These are phyloP conservation scores for Euphorbia tirucalli DNA, from an alignment of 345 rosid genomes.

Conservation along the genomic window DNA sequence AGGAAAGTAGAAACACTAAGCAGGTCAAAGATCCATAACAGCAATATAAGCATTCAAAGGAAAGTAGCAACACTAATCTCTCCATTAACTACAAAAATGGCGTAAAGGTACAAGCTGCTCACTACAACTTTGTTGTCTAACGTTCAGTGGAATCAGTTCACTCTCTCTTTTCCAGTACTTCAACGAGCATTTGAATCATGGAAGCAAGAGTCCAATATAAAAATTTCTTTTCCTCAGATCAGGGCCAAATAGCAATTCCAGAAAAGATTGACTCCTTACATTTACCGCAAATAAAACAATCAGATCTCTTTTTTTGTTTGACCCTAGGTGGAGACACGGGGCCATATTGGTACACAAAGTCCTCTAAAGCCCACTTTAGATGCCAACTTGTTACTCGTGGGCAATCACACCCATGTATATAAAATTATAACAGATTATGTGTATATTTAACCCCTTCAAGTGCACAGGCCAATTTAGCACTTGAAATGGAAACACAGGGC, in stretches of 20 bases:
- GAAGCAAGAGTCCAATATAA: neutral
- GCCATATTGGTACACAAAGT: no score
- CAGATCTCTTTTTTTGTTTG: no score
- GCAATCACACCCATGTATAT: no score
- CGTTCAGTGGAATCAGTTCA: neutral
- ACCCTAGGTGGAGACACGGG: no score
- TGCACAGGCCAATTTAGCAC: neutral
- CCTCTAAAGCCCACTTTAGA: no score
- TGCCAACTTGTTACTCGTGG: neutral
- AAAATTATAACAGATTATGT: no score
- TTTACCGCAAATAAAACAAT: no score
- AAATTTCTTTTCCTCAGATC: neutral
- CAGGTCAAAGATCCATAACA: no score
- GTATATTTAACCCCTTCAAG: neutral
- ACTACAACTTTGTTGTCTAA: neutral
- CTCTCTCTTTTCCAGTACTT: neutral
- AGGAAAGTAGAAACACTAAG: no score
- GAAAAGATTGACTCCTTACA: no score
- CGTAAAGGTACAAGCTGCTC: neutral
- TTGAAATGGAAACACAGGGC: neutral
- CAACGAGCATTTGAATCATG: neutral
- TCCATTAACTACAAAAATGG: neutral
- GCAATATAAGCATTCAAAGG: no score
- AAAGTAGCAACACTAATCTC: neutral
- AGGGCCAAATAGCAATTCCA: neutral